phyloP scores from a whole-genome alignment of 2,329 filamentous ascomycete genomes.

The Fonsecaea pedrosoi region DNA sequence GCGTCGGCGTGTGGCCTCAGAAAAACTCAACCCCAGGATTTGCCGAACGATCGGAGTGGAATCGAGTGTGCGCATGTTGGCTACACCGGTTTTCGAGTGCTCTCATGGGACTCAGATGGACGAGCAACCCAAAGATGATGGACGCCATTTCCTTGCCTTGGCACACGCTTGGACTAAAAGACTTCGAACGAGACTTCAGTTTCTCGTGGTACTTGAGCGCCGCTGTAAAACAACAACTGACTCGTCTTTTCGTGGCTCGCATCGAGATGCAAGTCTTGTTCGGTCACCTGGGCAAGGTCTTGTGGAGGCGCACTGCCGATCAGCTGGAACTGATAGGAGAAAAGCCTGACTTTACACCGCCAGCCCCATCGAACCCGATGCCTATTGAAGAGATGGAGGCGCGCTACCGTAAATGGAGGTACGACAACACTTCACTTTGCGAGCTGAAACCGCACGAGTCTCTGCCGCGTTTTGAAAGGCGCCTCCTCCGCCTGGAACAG shows the following conservation, averaged over 20 bases:
- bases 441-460: not conserved
- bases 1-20: not conserved
- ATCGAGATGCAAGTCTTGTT: not conserved
- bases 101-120: slow-evolving; percentile 8
- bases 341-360: not conserved
- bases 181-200: slow-evolving; percentile 16
- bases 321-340: not conserved
- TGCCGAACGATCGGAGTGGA: slow-evolving; percentile 3
- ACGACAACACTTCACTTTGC: not conserved
- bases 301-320: slow-evolving; percentile 3
- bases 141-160: not conserved
- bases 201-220: slow-evolving; percentile 18
- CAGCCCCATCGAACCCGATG: not conserved
- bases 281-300: slow-evolving; percentile 3
- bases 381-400: slow-evolving; percentile 5
- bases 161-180: not conserved
- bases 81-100: not conserved
- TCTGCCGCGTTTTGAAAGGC: not conserved
- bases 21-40: not conserved
- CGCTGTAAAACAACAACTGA: slow-evolving; percentile 5
- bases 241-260: not conserved
- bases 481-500: not conserved
- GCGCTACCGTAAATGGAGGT: not conserved
- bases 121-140: slow-evolving; percentile 12
- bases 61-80: slow-evolving; percentile 7